Base-by-base conservation (phyloP, 2,329 filamentous ascomycete genomes). In the Monascus ruber region DNA sequence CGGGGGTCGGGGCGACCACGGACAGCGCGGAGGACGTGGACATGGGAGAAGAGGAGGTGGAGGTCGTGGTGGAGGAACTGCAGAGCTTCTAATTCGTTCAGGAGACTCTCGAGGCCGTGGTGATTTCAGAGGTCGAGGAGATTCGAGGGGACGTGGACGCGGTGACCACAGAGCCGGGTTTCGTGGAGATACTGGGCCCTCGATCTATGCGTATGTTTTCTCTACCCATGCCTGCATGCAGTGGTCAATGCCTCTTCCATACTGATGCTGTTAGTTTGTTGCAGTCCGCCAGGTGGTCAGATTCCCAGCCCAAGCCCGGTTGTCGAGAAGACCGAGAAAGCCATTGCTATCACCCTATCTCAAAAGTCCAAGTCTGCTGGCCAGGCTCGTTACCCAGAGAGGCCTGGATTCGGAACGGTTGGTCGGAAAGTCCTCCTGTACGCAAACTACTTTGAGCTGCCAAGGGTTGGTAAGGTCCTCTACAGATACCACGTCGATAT, bases 401-500 rank as follows among this genome's bases (percentile, higher is more conserved):
- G 63, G 11, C 63, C 63, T 8, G 62, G 55, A 2, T 65, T 55
- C 43, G 63, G 63, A 17, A 62, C 56, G 1, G 43, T 43, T 26
- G 63, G 63, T 10, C 42, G 33, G 10, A 39, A 44, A 2, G 48
- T 64, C 4, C 46, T 46, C 2, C 48, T 66, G 1, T 64, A 56
- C 47, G 59, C 63, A 27, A 66, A 66, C 40, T 65, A 64, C 34
- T 53, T 66, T 35, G 45, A 58, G 9, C 46, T 66, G 32, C 58
- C 49, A 6, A 58, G 60, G 6, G 58, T 53, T 6, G 59, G 43
- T n/a, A 60, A 56, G 42, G 40, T 53, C 1, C 47, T 72, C 2
- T 65, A 55, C 40, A 60, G 64, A 3, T 72, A 73, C 42, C 56
- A 59, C 27, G 46, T 72, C 17, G 46, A 55, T 6, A 52, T 62